These are phyloP conservation scores for Colletotrichum filicis DNA, from an alignment of 2,329 filamentous ascomycete genomes.

Conservation along the genomic window DNA sequence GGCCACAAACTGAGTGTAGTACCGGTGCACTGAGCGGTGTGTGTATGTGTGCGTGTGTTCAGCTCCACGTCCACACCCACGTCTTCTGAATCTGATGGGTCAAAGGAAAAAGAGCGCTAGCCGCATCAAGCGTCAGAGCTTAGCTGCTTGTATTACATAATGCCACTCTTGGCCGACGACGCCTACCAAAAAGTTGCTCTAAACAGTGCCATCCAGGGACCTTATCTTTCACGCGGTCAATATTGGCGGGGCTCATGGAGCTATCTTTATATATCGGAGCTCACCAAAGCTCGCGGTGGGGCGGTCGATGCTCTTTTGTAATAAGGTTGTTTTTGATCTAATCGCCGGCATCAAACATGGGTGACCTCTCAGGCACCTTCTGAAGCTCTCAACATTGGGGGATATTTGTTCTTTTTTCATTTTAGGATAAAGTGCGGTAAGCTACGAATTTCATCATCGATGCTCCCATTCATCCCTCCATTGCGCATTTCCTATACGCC, in stretches of 20 bases:
- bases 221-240: not conserved
- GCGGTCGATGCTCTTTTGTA: not conserved
- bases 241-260: not conserved
- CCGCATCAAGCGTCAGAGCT: not conserved
- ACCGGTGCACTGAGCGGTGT: not conserved
- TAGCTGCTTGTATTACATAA: conserved; percentile 6
- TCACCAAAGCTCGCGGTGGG: not conserved
- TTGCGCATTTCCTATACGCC: conserved; percentile 26
- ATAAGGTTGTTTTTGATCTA: not conserved
- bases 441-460: conserved; percentile 33
- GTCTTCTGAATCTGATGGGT: not conserved
- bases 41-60: not conserved
- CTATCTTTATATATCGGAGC: not conserved
- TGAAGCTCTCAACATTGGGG: not conserved
- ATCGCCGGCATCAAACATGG: not conserved
- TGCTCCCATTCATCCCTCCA: conserved; percentile 18
- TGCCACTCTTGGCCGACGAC: not conserved
- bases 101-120: not conserved
- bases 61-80: not conserved
- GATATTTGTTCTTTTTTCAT: conserved; percentile 19
- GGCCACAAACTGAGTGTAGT: conserved; percentile 17
- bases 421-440: conserved; percentile 14
- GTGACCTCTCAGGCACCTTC: not conserved
- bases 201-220: not conserved
- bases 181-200: not conserved